Percentiles rank a stretch among this genome's conserved stretches.
Conservation (phyloP, 352 stramenopile species). For the Globisporangium alternatum region DNA sequence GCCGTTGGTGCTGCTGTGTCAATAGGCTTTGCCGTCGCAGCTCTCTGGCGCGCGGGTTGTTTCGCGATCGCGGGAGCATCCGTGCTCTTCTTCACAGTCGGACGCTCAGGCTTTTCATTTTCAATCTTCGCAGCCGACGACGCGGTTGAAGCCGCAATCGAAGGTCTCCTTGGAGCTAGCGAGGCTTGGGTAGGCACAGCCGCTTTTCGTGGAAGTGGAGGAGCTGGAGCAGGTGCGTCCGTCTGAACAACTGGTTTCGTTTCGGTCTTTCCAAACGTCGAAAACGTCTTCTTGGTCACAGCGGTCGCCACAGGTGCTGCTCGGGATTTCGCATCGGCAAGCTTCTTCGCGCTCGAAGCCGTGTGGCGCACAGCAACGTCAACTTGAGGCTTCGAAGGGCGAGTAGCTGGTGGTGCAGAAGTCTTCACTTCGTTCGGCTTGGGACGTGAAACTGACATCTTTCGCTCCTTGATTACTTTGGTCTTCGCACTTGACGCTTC, state of each 20-base stretch:
- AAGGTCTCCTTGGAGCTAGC: conserved; percentile 6
- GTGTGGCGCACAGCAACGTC: conserved; percentile 10
- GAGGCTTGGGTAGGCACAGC: conserved; percentile 11
- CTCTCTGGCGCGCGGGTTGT: conserved; percentile 5
- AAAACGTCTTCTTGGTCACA: conserved; percentile 2
- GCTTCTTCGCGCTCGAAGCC: conserved; percentile 15
- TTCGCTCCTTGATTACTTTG: not conserved
- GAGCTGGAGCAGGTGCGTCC: not conserved
- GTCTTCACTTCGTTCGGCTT: not conserved
- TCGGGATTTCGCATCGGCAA: conserved; percentile 10
- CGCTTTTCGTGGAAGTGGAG: conserved; percentile 9
- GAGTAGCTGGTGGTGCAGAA: not conserved
- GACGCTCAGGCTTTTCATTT: conserved; percentile 3
- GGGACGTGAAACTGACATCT: not conserved
- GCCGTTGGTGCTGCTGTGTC: not conserved
- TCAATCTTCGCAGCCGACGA: conserved; percentile 13
- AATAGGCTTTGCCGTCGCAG: not conserved
- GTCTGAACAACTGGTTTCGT: conserved; percentile 2
- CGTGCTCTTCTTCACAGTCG: not conserved
- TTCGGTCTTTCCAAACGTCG: not conserved
- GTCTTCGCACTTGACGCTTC: conserved; percentile 7
- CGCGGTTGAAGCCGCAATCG: conserved; percentile 9
- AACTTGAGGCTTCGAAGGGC: not conserved
- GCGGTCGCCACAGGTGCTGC: not conserved
- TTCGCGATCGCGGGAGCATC: not conserved